Evolutionary conservation across 148 eudicot genomes (phyloP), one percentile per base, ranked within the genome.

Genomic region (Spergularia bocconei): DNA sequence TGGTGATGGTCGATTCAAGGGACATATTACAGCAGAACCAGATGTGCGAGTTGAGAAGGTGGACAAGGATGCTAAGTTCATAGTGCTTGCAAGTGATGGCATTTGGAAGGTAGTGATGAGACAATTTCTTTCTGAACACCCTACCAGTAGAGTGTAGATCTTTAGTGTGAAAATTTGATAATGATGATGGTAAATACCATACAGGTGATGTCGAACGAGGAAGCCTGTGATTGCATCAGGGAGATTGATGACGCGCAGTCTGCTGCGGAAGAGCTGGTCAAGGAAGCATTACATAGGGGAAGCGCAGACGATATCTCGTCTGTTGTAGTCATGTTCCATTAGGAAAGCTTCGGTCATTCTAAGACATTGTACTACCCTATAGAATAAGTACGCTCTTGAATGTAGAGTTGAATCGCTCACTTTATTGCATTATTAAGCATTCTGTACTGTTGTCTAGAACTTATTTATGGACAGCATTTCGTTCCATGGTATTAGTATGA

Each of bases 61-160:
- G 16, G 85, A 79, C 67, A 73, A 41, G 53, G 79, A 89, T 47
- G 77, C 79, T 0, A 85, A 87, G 29, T 85, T 75, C 56, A 70
- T 85, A 11, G 79, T 89, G 56, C 79, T 89, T 54, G 90, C 93
- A 57, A 89, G 89, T 61, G 91, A 87, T 75, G 90, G 90, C 54
- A 56, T 85, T 33, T 89, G 93, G 90, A 87, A 85, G 90, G 93
- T 87, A 44, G 19, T 13, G 48, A 9, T 44, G 48, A 0, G 48
- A 41, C 47, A 41, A 41, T 4, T 41, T 41, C 7, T 44, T n/a
- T n/a, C n/a, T n/a, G n/a, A 9, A 44, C 36, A 2, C 36, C 36
- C 36, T 29, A 0, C 36, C 36, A 1, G 36, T 29, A 29, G 36
- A 29, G 36, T 29, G 36, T 29, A 29, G 36, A 29, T 29, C 2